These are phyloP conservation scores for Colletotrichum shisoi DNA, from an alignment of 2,329 filamentous ascomycete species.

Conservation along the genomic window DNA sequence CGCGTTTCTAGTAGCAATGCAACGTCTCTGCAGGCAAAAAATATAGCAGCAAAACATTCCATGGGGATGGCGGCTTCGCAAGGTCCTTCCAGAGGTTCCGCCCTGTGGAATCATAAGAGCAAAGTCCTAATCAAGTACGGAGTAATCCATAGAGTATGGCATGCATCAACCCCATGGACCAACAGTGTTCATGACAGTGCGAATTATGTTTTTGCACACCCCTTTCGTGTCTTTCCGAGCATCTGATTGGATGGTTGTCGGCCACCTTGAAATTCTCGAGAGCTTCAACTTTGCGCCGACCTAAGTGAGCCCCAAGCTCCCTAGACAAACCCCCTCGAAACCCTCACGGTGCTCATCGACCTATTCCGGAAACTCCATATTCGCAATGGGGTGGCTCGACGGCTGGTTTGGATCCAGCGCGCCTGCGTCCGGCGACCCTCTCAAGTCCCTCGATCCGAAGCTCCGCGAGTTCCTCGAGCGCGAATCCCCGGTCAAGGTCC, in stretches of 20 bases:
- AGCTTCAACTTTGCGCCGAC: constrained; percentile 33
- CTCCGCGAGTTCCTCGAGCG: constrained; percentile 84
- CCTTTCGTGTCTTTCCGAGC: constrained; percentile 22
- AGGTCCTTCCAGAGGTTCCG: background rate
- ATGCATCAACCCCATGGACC: background rate
- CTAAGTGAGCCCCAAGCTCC: constrained; percentile 7
- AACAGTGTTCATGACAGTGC: constrained; percentile 18
- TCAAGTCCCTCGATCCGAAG: constrained; percentile 80
- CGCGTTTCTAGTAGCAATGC: background rate
- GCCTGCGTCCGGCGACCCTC: constrained; percentile 61
- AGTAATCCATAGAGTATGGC: background rate
- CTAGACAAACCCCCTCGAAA: background rate
- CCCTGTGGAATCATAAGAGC: background rate
- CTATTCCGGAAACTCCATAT: background rate
- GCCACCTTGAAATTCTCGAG: constrained; percentile 34
- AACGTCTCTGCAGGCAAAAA: no score
- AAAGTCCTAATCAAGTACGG: background rate
- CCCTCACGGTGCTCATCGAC: background rate
- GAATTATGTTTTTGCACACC: background rate
- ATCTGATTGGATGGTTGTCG: constrained; percentile 31
- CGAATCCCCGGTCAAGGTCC: constrained; percentile 79
- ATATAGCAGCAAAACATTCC: background rate
- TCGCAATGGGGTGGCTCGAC: constrained; percentile 66
- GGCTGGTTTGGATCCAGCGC: constrained; percentile 58
- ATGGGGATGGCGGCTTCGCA: no score